These are phyloP conservation scores for Vitis labrusca DNA, from an alignment of 164 flowering plant genomes.

Conservation along the genomic window DNA sequence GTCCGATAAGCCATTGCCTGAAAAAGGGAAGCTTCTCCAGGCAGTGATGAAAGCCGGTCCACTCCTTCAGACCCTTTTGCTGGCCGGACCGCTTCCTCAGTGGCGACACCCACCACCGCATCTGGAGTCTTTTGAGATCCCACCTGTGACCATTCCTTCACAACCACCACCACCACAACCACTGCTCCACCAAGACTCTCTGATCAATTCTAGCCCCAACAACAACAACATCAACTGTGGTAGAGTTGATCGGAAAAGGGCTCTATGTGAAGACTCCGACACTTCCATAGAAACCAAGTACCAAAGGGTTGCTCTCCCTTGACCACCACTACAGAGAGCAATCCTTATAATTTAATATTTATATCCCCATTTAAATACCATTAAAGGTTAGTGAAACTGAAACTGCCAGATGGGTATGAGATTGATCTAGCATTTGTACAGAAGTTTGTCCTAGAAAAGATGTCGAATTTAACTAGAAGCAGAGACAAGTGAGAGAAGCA, in stretches of 20 bases:
- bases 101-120: slow-evolving; percentile 98
- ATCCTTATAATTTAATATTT: neutral
- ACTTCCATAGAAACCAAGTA: slow-evolving; percentile 45
- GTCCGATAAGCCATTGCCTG: slow-evolving; percentile 66
- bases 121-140: slow-evolving; percentile 72
- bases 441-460: slow-evolving; percentile 12
- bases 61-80: slow-evolving; percentile 79
- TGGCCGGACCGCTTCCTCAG: slow-evolving; percentile 92
- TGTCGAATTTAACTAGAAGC: slow-evolving; percentile 6
- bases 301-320: slow-evolving; percentile 54
- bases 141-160: slow-evolving; percentile 71
- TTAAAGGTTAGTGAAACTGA: slow-evolving; percentile 15
- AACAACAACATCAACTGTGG: slow-evolving; percentile 24
- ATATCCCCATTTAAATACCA: slow-evolving; percentile 2
- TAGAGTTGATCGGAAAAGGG: slow-evolving; percentile 43
- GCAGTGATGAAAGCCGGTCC: slow-evolving; percentile 98
- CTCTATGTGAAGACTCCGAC: slow-evolving; percentile 41
- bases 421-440: slow-evolving; percentile 28
- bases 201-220: slow-evolving; percentile 15
- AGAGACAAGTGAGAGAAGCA: slow-evolving; percentile 1
- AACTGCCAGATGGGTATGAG: slow-evolving; percentile 11
- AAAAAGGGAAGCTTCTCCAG: slow-evolving; percentile 86
- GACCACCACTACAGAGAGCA: slow-evolving; percentile 15
- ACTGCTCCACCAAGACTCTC: slow-evolving; percentile 37
- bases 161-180: slow-evolving; percentile 30